Percentiles rank a stretch among this genome's conserved stretches.
These are phyloP conservation scores for Sicyos edulis DNA, from an alignment of 306 rosid genomes.

Conservation along the genomic window DNA sequence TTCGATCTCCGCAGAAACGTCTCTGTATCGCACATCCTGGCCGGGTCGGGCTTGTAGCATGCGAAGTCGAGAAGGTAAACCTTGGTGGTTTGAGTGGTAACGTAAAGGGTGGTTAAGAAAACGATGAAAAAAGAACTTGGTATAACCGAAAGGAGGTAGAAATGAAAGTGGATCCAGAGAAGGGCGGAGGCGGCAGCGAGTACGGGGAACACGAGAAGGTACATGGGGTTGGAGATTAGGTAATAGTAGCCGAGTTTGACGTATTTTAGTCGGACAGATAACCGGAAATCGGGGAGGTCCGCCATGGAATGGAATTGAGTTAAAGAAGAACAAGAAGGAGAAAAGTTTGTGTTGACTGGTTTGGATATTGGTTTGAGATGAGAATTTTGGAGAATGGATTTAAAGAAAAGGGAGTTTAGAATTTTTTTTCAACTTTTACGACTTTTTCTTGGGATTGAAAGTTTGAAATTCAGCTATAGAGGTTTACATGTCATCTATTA, in stretches of 20 bases:
- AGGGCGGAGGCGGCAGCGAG: conserved; percentile 41
- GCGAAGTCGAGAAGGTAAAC: conserved; percentile 57
- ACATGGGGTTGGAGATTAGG: conserved; percentile 75
- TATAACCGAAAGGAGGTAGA: conserved; percentile 43
- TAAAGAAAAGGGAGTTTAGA: too few relatives aligned
- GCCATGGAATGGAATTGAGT: conserved; percentile 17
- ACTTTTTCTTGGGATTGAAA: too few relatives aligned
- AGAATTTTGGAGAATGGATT: too few relatives aligned
- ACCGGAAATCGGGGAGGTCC: conserved; percentile 58
- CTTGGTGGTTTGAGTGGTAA: conserved; percentile 64
- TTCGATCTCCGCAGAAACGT: conserved; percentile 43
- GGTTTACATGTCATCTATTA: too few relatives aligned
- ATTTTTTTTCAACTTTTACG: too few relatives aligned
- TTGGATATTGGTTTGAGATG: too few relatives aligned
- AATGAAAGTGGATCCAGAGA: conserved; percentile 45
- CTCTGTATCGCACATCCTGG: conserved; percentile 38
- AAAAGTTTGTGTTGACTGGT: too few relatives aligned
- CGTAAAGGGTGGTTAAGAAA: conserved; percentile 59
- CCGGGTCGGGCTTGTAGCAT: conserved; percentile 59
- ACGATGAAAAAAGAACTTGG: conserved; percentile 42
- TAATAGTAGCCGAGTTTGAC: conserved; percentile 86
- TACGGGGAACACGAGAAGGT: conserved; percentile 52
- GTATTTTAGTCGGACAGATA: conserved; percentile 65
- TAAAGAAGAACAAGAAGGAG: too few relatives aligned
- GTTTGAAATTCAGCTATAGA: too few relatives aligned